These are phyloP conservation scores for Schizochytrium sp. DNA, from an alignment of 108 stramenopile genomes.

Conservation along the genomic window DNA sequence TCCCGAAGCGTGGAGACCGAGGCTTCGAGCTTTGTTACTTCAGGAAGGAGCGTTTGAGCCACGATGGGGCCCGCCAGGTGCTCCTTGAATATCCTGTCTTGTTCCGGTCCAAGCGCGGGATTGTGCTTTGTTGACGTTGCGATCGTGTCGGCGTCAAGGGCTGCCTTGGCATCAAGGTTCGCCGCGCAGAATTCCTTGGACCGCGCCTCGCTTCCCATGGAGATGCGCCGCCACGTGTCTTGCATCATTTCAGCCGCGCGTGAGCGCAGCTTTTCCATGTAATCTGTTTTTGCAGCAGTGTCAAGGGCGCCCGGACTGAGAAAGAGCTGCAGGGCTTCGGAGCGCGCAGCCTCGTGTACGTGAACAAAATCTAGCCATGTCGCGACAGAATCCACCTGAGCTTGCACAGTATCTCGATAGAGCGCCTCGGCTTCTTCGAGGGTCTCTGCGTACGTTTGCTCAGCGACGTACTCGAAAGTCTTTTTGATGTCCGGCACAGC, in stretches of 20 bases:
- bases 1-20: neutral
- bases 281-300: neutral
- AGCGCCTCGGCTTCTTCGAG: neutral
- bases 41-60: neutral
- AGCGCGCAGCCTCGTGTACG: neutral
- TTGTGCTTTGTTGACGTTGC: neutral
- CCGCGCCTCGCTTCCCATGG: neutral
- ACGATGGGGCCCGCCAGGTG: neutral
- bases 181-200: neutral
- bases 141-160: neutral
- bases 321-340: neutral
- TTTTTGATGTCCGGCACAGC: constrained; percentile 22
- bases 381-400: neutral
- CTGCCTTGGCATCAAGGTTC: neutral
- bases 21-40: neutral
- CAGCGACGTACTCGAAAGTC: constrained; percentile 29
- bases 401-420: neutral
- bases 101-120: neutral
- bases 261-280: neutral
- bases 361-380: neutral
- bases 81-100: neutral
- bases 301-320: neutral
- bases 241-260: neutral
- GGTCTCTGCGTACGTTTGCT: neutral
- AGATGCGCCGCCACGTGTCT: neutral